Evolutionary conservation across 2,329 filamentous ascomycete genomes (phyloP), one percentile per base, ranked within the genome.

Genomic region (Xylaria sp.): DNA sequence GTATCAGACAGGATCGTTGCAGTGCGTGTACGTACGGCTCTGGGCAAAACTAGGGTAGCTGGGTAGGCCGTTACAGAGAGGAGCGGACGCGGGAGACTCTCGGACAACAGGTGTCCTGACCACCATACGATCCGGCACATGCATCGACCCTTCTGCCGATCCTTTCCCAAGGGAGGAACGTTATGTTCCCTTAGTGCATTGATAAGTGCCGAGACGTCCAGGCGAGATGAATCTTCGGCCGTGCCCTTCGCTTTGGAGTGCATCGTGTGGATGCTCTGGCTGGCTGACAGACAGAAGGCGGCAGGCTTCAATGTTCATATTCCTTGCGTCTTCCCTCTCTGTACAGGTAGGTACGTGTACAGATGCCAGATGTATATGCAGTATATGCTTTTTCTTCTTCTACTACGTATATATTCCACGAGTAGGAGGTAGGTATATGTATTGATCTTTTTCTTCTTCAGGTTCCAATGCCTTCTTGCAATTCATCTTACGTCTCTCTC

Each of bases 141-240:
- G 53, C 58, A 57, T 58, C 56, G 55, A 60, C 48, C 38, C 38
- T 42, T 41, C 18, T 47, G 61, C 57, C 52, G 61, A 63, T 63
- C 61, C 57, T 54, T 63, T 62, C 59, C 61, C 51, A 45, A 58
- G 49, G 42, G 40, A 52, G 61, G 44, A 50, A 54, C 61, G 51
- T 59, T 56, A 60, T 60, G 59, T 60, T 62, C 60, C 61, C 60
- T 62, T 60, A 60, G 50, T 60, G 56, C 59, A 61, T 63, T 61
- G 56, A 60, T 61, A 63, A 63, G 61, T 63, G 61, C 61, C 61
- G 61, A 63, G 55, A 54, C 39, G 54, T 50, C 56, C 54, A 57
- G 56, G 60, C 58, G 53, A 60, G 54, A 61, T 26, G 54, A 61
- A 54, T 61, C 54, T 50, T 60, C 51, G 53, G 48, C 43, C 43